Conservation (phyloP, 345 rosid species). For the Linum trigynum region DNA sequence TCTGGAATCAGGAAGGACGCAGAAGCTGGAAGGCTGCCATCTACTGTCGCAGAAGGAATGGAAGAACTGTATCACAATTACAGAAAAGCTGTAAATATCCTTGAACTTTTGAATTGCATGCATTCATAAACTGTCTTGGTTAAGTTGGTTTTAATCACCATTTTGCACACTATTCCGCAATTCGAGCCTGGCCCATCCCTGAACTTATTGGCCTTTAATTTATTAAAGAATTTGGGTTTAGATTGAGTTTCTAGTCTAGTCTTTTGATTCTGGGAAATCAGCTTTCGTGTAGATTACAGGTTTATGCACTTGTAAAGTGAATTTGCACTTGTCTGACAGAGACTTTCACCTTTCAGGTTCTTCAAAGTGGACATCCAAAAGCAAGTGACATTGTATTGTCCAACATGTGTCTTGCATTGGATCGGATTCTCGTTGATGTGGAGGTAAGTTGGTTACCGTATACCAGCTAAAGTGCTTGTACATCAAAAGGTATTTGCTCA, state of each 20-base stretch:
- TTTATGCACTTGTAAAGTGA: conserved; percentile 4
- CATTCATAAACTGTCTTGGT: conserved; percentile 9
- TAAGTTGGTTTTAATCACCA: not conserved
- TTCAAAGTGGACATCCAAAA: conserved; percentile 49
- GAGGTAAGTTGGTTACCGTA: conserved; percentile 42
- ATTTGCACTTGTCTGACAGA: not conserved
- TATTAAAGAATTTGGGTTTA: too few species aligned
- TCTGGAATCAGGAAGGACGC: conserved; percentile 61
- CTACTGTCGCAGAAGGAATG: conserved; percentile 71
- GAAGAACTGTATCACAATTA: conserved; percentile 78
- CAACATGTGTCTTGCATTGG: conserved; percentile 73
- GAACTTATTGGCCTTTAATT: too few species aligned
- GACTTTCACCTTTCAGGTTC: conserved; percentile 39
- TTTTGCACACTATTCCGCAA: not conserved
- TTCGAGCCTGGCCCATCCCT: too few species aligned
- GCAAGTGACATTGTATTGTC: conserved; percentile 60
- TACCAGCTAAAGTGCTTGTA: conserved; percentile 12
- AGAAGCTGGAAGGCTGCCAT: conserved; percentile 65
- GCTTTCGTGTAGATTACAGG: not conserved
- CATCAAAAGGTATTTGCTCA: conserved; percentile 7
- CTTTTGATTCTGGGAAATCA: not conserved
- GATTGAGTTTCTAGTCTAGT: not conserved
- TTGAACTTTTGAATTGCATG: conserved; percentile 21
- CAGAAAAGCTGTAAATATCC: conserved; percentile 71
- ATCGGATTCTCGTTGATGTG: conserved; percentile 67